Evolutionary conservation across 495 filamentous ascomycete species (phyloP).

Genomic region (Penicillium simplicissimum): DNA sequence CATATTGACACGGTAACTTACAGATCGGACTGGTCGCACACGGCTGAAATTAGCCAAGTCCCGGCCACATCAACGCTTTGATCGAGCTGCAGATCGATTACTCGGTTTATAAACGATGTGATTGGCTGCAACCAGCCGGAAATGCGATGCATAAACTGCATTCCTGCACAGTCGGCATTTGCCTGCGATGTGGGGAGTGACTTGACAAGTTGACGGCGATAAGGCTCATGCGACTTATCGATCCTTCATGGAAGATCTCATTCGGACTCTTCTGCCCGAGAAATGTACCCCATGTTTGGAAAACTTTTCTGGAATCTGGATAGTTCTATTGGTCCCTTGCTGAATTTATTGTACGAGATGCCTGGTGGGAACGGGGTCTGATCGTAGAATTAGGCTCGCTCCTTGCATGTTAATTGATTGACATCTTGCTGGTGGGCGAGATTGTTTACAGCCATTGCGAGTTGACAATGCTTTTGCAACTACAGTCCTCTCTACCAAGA

Average conservation of each 20-base stretch:
- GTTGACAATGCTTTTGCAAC: neutral
- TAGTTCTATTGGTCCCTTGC: conserved; percentile 2
- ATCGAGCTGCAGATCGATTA: neutral
- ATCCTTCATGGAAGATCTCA: neutral
- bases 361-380: neutral
- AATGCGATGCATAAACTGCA: neutral
- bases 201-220: too few species aligned
- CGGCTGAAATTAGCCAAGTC: neutral
- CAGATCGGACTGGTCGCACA: neutral
- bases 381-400: neutral
- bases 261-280: neutral
- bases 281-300: neutral
- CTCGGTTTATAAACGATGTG: neutral
- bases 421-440: neutral
- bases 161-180: neutral
- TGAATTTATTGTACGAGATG: neutral
- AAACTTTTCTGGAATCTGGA: neutral
- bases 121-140: neutral
- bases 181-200: neutral
- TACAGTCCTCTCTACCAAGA: neutral
- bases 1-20: neutral
- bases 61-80: neutral
- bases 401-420: neutral
- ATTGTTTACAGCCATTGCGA: neutral
- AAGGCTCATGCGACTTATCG: neutral